Percentiles rank a stretch among this genome's conserved stretches.
Conservation (phyloP, 2,329 filamentous ascomycete genomes). For the Hysterium pulicare region DNA sequence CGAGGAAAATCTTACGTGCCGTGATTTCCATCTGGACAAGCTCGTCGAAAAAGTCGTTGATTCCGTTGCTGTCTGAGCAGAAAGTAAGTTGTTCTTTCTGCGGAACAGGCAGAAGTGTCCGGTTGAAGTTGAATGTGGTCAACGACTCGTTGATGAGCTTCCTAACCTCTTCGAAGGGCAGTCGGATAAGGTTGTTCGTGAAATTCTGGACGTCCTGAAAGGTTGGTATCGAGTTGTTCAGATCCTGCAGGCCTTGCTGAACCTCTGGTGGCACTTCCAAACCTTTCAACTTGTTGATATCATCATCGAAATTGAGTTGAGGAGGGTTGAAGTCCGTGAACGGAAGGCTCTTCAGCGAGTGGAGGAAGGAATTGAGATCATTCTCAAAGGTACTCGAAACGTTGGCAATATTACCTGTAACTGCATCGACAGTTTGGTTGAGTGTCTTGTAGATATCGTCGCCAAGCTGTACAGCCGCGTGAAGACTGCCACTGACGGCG, state of each 20-base stretch:
- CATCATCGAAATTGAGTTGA: constrained; percentile 62
- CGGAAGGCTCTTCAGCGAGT: constrained; percentile 38
- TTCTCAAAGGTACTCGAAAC: constrained; percentile 31
- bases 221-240: constrained; percentile 76
- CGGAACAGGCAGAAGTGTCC: constrained; percentile 75
- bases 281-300: constrained; percentile 64
- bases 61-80: constrained; percentile 79
- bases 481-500: constrained; percentile 73
- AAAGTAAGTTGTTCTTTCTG: constrained; percentile 79
- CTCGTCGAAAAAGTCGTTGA: constrained; percentile 78
- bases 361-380: constrained; percentile 38
- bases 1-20: constrained; percentile 72
- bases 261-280: constrained; percentile 68
- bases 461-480: constrained; percentile 62
- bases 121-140: constrained; percentile 73
- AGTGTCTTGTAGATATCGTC: constrained; percentile 60
- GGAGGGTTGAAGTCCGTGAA: constrained; percentile 42
- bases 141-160: constrained; percentile 68
- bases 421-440: constrained; percentile 59
- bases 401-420: constrained; percentile 50
- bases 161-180: constrained; percentile 80
- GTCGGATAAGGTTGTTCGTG: constrained; percentile 68
- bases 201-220: constrained; percentile 82
- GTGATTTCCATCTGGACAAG: constrained; percentile 64
- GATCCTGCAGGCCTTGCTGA: constrained; percentile 63